A percentile compares a stretch with the other conserved stretches of the same genome.
Conservation (phyloP, 495 filamentous ascomycete genomes). For the Lasiosphaeris hirsuta region DNA sequence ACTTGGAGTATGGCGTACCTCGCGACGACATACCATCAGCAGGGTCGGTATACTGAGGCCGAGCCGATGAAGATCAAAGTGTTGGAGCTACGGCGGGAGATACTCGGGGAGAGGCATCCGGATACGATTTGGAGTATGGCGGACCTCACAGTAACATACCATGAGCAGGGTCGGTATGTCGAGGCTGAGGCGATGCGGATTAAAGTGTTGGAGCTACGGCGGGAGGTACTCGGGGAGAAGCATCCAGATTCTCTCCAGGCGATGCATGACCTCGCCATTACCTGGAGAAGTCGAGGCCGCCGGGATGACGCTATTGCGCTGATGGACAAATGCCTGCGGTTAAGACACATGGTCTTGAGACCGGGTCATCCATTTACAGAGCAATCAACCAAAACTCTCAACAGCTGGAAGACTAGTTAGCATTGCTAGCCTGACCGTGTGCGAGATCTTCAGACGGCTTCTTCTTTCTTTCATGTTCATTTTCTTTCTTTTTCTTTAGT, state of each 20-base stretch:
- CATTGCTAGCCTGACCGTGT: no score
- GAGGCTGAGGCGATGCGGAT: conserved; percentile 10
- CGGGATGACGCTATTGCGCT: neutral
- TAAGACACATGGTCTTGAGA: no score
- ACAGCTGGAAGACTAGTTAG: no score
- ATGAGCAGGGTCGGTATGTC: no score
- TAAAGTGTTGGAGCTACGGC: neutral
- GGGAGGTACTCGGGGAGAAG: conserved; percentile 1
- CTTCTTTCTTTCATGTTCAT: no score
- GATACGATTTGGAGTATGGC: no score
- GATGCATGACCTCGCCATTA: neutral
- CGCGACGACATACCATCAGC: conserved; percentile 1
- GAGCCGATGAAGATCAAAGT: neutral
- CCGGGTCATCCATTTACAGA: no score
- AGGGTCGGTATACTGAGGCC: neutral
- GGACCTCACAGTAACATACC: no score
- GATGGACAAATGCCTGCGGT: neutral
- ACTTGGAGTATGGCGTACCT: neutral
- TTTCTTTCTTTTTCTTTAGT: no score
- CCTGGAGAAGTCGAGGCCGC: neutral
- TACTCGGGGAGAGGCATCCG: no score
- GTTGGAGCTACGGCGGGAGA: conserved; percentile 5
- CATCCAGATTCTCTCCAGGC: conserved; percentile 1
- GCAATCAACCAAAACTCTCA: no score
- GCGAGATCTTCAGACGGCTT: no score